Conservation (phyloP, 768 basidiomycete genomes). For the Podaxis rugospora region DNA sequence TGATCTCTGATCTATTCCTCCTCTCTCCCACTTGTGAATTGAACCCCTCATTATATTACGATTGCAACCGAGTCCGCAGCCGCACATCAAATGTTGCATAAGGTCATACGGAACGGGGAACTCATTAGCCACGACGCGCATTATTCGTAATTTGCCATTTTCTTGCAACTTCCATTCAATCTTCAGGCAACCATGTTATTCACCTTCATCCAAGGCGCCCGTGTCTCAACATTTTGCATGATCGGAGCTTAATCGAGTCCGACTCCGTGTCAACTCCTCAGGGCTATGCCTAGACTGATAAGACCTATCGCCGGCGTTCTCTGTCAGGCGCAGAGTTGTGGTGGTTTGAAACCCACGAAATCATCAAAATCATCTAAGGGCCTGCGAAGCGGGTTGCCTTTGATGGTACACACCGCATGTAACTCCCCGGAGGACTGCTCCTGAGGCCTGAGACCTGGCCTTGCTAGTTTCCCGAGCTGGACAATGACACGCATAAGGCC, state of each 20-base stretch:
- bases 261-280: background rate
- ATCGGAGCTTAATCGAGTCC: background rate
- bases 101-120: background rate
- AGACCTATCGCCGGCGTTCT: background rate
- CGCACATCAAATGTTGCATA: background rate
- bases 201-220: background rate
- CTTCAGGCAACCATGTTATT: background rate
- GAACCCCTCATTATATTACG: background rate
- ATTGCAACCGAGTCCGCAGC: no score
- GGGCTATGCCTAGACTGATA: background rate
- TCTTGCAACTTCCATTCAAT: background rate
- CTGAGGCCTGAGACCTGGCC: no score
- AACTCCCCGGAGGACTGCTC: no score
- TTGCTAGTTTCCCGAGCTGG: no score
- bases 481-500: background rate
- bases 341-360: background rate
- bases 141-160: background rate
- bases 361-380: background rate
- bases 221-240: background rate
- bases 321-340: background rate
- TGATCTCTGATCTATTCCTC: background rate
- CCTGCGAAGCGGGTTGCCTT: no score
- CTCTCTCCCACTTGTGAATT: background rate
- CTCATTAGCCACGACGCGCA: background rate
- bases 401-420: no score